These are phyloP conservation scores for Coniochaeta ligniaria DNA, from an alignment of 2,329 filamentous ascomycete genomes.

Conservation along the genomic window DNA sequence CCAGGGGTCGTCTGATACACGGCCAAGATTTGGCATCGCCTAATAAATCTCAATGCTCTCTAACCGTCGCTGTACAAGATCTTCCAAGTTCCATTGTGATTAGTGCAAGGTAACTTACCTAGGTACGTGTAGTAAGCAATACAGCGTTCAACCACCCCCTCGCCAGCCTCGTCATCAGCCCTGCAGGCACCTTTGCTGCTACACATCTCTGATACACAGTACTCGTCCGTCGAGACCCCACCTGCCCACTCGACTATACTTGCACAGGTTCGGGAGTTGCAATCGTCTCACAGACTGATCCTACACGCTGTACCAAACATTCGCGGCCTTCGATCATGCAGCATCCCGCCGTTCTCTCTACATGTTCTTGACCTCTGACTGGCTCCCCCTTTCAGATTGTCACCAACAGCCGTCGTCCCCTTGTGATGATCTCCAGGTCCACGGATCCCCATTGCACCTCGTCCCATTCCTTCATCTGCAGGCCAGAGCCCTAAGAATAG, in stretches of 20 bases:
- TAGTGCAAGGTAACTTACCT: too few relatives aligned
- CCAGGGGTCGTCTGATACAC: conserved; percentile 27
- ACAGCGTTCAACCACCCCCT: conserved; percentile 3
- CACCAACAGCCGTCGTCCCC: not conserved
- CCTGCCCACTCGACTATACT: not conserved
- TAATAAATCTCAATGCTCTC: not conserved
- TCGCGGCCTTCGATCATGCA: not conserved
- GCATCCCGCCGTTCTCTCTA: not conserved
- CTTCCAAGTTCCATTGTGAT: not conserved
- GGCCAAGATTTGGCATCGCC: conserved; percentile 14
- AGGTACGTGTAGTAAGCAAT: too few relatives aligned
- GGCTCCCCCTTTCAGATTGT: not conserved
- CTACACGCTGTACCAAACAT: not conserved
- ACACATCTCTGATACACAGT: not conserved
- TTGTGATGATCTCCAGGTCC: not conserved
- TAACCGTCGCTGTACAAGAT: not conserved
- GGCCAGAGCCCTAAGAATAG: not conserved
- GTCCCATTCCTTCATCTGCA: not conserved
- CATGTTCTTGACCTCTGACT: not conserved
- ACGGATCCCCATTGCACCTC: not conserved
- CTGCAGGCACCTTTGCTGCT: not conserved
- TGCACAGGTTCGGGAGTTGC: not conserved
- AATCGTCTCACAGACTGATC: not conserved
- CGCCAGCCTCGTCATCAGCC: not conserved
- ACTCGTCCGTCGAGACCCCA: not conserved